Base-by-base conservation (phyloP, 2,329 filamentous ascomycete species). In the Trematosphaeria pertusa region DNA sequence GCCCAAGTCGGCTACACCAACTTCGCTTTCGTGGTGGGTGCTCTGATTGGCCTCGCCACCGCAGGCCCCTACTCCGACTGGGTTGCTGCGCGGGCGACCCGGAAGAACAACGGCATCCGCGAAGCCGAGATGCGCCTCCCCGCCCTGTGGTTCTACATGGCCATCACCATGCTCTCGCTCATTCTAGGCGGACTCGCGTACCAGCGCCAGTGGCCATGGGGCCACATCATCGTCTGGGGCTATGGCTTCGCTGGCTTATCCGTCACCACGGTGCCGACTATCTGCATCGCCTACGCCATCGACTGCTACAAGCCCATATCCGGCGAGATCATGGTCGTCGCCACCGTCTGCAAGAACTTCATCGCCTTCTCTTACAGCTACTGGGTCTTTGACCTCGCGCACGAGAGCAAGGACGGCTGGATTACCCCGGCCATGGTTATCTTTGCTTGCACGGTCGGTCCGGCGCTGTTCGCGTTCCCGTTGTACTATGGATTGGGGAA, bases 81-180 rank as follows among this genome's bases (percentile, higher is more conserved):
- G 79, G 70, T 84, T 21, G 76, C 78, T n/a, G 80, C 78, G 37
- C 68, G 75, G 12, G 74, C 77, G 1, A 84, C 82, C 6, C 72
- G 67, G 38, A 75, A 73, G 54, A 85, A 85, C 50, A 62, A 72
- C 0, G 81, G 81, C 1, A 75, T 84, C 36, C 72, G 82, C 38
- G 82, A 85, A 64, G 77, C 81, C 0, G 81, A 84, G 57, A 83
- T 84, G 81, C 72, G 81, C 18, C 58, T 84, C 38, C 75, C 77
- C 0, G 64, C 64, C 0, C 39, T 69, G 9, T 57, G 58, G 46
- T 78, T 81, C 0, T 82, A 79, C 54, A 64, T 81, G 56, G 62
- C 82, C 20, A 75, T 80, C 11, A 77, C 80, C 3, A 68, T 79
- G 19, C 62, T 81, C 19, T 78, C 76, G 1, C 70, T 75, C 44